Evolutionary conservation across 2,329 filamentous ascomycete species (phyloP).

Genomic region (Orbilia javanica): DNA sequence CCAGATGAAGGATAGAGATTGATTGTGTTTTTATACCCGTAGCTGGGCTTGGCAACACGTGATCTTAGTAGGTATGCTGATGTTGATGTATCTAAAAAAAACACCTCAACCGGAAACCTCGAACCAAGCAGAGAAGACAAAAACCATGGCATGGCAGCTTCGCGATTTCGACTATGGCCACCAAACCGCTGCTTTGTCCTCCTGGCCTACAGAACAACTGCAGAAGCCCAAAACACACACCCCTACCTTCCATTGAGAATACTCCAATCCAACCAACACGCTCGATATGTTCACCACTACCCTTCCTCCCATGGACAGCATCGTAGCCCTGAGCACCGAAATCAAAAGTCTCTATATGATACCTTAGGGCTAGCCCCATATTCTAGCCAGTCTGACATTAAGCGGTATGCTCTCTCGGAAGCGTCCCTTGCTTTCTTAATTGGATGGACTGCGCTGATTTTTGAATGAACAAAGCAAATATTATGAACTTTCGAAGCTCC

Average conservation of each 20-base stretch:
- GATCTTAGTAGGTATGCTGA: no score
- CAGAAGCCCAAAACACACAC: not conserved
- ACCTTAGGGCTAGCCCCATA: slow-evolving; percentile 25
- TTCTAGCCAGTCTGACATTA: slow-evolving; percentile 38
- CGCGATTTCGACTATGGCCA: not conserved
- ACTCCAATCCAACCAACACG: not conserved
- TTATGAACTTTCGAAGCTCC: slow-evolving; percentile 88
- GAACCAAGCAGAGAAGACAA: not conserved
- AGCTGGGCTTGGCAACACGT: slow-evolving; percentile 3
- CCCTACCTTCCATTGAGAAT: no score
- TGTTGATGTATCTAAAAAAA: no score
- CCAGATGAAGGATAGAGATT: not conserved
- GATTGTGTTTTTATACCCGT: not conserved
- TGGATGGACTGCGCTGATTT: no score
- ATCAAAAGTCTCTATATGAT: slow-evolving; percentile 31
- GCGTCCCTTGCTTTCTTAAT: not conserved
- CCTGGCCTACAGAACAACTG: not conserved
- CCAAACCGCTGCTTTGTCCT: not conserved
- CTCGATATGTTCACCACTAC: not conserved
- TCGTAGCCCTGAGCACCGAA: not conserved
- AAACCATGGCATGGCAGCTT: slow-evolving; percentile 23
- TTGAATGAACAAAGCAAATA: slow-evolving; percentile 68
- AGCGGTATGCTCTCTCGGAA: slow-evolving; percentile 27
- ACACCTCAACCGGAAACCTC: not conserved
- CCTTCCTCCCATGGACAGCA: not conserved